A percentile compares a stretch with the other conserved stretches of the same genome.
These are phyloP conservation scores for Vararia minispora DNA, from an alignment of 768 basidiomycete genomes.

Conservation along the genomic window DNA sequence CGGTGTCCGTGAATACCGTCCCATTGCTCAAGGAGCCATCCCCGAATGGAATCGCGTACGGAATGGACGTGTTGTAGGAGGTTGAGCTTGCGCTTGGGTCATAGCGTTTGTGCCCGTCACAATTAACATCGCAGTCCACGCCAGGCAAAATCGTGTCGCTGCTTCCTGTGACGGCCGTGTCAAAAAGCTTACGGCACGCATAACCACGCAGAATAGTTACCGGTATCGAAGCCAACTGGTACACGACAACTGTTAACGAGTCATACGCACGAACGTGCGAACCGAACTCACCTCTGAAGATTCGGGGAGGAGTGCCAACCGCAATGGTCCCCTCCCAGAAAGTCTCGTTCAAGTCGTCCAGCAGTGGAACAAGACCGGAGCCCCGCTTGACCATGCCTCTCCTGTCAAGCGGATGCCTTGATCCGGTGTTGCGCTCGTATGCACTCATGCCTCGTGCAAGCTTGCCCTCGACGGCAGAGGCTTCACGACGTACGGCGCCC, in stretches of 20 bases:
- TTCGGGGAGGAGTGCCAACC: conserved; percentile 1
- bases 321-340: conserved; percentile 1
- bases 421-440: conserved; percentile 1
- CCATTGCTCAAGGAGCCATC: conserved; percentile 38
- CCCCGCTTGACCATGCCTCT: not conserved
- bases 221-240: conserved; percentile 46
- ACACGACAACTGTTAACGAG: too few species aligned
- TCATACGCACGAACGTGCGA: too few species aligned
- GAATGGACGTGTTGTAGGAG: conserved; percentile 20
- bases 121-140: conserved; percentile 22
- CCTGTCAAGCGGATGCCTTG: not conserved
- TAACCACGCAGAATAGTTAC: too few species aligned
- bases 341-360: conserved; percentile 1
- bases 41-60: conserved; percentile 34
- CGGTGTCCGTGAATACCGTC: conserved; percentile 34
- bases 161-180: too few species aligned
- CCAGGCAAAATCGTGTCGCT: conserved; percentile 40
- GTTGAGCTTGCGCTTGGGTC: conserved; percentile 28
- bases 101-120: conserved; percentile 28
- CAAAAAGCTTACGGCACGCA: too few species aligned
- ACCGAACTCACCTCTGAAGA: conserved; percentile 1
- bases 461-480: not conserved
- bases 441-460: not conserved
- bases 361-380: not conserved
- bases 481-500: too few species aligned